Percentiles rank a stretch among this genome's conserved stretches.
These are phyloP conservation scores for Macrocybe gigantea DNA, from an alignment of 768 basidiomycete species.

Conservation along the genomic window DNA sequence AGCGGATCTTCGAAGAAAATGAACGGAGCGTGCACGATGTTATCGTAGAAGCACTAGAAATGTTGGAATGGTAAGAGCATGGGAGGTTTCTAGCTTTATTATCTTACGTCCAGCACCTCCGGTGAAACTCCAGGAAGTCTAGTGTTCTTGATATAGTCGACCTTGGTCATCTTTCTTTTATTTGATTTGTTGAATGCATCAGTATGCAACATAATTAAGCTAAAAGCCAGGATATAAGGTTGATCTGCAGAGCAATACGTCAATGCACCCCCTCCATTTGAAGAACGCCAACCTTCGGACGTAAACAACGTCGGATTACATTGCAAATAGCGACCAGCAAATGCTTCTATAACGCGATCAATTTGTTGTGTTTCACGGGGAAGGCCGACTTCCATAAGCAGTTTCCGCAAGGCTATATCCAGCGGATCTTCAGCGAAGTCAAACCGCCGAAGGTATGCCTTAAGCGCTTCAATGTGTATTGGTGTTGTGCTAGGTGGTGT, in stretches of 20 bases:
- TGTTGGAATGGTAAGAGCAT: not conserved
- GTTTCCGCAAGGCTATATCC: constrained; percentile 83
- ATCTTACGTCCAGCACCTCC: constrained; percentile 79
- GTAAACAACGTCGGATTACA: constrained; percentile 82
- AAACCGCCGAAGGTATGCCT: constrained; percentile 69
- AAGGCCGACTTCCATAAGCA: constrained; percentile 88
- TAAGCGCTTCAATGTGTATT: constrained; percentile 66
- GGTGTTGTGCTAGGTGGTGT: constrained; percentile 50
- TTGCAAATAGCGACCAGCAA: constrained; percentile 75
- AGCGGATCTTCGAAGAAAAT: constrained; percentile 91
- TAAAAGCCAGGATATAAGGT: constrained; percentile 94
- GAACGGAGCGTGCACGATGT: constrained; percentile 93
- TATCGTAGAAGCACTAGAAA: constrained; percentile 87
- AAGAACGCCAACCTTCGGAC: constrained; percentile 55
- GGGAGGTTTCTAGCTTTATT: not conserved
- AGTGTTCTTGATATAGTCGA: constrained; percentile 92
- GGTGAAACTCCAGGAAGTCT: constrained; percentile 75
- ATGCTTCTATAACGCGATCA: constrained; percentile 94
- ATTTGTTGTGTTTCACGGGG: constrained; percentile 98
- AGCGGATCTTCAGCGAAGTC: constrained; percentile 77
- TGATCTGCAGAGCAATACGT: constrained; percentile 52
- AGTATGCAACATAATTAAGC: constrained; percentile 97
- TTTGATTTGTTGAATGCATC: constrained; percentile 98
- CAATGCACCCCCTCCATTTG: constrained; percentile 1
- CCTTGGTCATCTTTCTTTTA: constrained; percentile 95